Percentiles rank a stretch among this genome's conserved stretches.
phyloP scores from a whole-genome alignment of 2,329 filamentous ascomycete species.

The Eutypella sp. region DNA sequence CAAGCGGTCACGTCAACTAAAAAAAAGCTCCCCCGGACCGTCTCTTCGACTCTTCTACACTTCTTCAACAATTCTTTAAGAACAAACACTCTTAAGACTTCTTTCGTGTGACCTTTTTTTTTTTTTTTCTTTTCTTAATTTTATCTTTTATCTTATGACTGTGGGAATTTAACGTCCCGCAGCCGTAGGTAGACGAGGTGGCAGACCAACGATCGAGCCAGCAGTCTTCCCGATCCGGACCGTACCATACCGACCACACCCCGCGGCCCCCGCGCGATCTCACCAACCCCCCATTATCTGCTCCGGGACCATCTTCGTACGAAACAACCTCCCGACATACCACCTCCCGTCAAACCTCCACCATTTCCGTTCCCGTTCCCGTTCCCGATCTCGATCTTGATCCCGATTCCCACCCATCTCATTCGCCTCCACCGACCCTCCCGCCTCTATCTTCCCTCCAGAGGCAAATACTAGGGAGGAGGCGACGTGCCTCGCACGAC shows the following conservation, averaged over 20 bases:
- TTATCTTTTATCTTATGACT: slow-evolving; percentile 21
- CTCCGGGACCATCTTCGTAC: slow-evolving; percentile 27
- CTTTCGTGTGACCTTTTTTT: no score
- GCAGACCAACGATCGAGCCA: slow-evolving; percentile 60
- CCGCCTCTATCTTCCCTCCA: slow-evolving; percentile 9
- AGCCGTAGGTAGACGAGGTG: slow-evolving; percentile 58
- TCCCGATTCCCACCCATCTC: slow-evolving; percentile 4
- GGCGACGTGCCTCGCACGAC: slow-evolving; percentile 43
- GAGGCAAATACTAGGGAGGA: slow-evolving; percentile 48
- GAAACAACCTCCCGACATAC: no score
- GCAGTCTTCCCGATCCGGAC: slow-evolving; percentile 49
- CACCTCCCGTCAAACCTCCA: slow-evolving; percentile 13
- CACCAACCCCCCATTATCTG: slow-evolving; percentile 42
- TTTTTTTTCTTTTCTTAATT: no score
- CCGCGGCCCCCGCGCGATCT: slow-evolving; percentile 47
- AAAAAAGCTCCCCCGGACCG: no score
- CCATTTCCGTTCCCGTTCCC: no score
- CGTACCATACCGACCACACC: slow-evolving; percentile 62
- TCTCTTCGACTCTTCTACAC: no score
- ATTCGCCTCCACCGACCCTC: slow-evolving; percentile 2
- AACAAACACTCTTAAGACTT: no score
- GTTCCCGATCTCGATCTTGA: slow-evolving; percentile 12
- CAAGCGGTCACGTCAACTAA: no score
- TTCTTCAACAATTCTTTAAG: no score
- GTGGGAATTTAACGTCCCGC: slow-evolving; percentile 41